Evolutionary conservation across 1,284 basidiomycete genomes (phyloP).

Genomic region (Moesziomyces aphidis): DNA sequence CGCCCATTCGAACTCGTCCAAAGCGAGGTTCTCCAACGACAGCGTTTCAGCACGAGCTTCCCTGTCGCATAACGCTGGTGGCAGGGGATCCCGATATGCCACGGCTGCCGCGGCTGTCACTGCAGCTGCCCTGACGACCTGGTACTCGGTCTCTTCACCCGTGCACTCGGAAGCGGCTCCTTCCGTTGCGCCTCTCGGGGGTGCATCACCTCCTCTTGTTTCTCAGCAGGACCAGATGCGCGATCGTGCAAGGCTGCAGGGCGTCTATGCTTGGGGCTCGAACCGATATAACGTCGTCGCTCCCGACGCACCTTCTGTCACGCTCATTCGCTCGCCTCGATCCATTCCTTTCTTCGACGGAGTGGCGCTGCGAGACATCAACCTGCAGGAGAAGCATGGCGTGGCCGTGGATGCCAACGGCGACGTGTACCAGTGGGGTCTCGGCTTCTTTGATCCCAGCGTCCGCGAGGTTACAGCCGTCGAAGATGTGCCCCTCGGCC

Average conservation of each 20-base stretch:
- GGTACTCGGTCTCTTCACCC: slow-evolving; percentile 27
- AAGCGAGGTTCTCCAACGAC: slow-evolving; percentile 3
- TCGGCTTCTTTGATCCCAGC: slow-evolving; percentile 63
- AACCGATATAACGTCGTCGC: slow-evolving; percentile 65
- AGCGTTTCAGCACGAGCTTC: slow-evolving; percentile 1
- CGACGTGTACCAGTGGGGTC: slow-evolving; percentile 71
- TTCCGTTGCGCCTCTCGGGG: slow-evolving; percentile 21
- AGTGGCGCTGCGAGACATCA: slow-evolving; percentile 62
- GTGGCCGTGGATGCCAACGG: slow-evolving; percentile 73
- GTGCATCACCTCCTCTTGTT: slow-evolving; percentile 33
- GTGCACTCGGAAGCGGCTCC: slow-evolving; percentile 35
- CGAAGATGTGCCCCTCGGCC: slow-evolving; percentile 55
- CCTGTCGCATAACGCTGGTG: slow-evolving; percentile 2
- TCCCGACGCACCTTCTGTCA: slow-evolving; percentile 47
- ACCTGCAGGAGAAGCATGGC: slow-evolving; percentile 60
- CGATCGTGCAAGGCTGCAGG: slow-evolving; percentile 44
- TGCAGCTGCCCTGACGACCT: slow-evolving; percentile 26
- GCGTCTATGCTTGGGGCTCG: slow-evolving; percentile 61
- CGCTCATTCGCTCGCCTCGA: slow-evolving; percentile 51
- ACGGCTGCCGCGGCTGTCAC: slow-evolving; percentile 18
- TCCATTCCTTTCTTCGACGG: slow-evolving; percentile 64
- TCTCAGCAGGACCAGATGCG: slow-evolving; percentile 62
- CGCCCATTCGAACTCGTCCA: slow-evolving; percentile 18
- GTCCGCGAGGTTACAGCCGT: slow-evolving; percentile 38
- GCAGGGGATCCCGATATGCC: slow-evolving; percentile 8